Percentiles rank a stretch among this genome's conserved stretches.
Evolutionary conservation across 2,329 filamentous ascomycete genomes (phyloP).

Genomic region (Dryadomyces quercivorus): DNA sequence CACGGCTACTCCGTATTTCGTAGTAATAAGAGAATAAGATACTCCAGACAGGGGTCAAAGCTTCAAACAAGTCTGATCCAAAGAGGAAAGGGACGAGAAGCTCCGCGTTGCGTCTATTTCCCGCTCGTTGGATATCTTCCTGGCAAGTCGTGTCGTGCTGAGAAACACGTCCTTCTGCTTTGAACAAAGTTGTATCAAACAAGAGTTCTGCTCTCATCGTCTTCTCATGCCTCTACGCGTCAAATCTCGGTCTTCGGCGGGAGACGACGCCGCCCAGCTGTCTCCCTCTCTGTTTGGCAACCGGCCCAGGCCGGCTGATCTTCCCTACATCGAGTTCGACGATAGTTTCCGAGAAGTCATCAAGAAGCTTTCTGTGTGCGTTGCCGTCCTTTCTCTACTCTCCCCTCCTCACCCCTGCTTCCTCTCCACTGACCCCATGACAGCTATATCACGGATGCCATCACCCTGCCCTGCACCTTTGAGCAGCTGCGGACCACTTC

Average conservation of each 20-base stretch:
- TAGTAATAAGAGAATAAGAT: too few species aligned
- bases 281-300: slow-evolving; percentile 22
- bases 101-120: too few species aligned
- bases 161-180: too few species aligned
- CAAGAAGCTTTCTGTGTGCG: slow-evolving; percentile 52
- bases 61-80: too few species aligned
- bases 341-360: slow-evolving; percentile 54
- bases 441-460: slow-evolving; percentile 50
- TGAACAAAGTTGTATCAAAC: too few species aligned
- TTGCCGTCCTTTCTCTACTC: neutral
- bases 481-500: slow-evolving; percentile 60
- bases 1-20: too few species aligned
- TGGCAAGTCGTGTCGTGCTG: too few species aligned
- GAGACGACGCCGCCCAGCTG: slow-evolving; percentile 15
- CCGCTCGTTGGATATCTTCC: too few species aligned
- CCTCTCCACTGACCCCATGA: neutral
- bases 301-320: slow-evolving; percentile 17
- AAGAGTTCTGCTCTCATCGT: too few species aligned
- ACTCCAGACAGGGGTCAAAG: too few species aligned
- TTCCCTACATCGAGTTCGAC: slow-evolving; percentile 44
- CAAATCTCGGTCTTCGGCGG: slow-evolving; percentile 20
- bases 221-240: slow-evolving; percentile 21
- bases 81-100: too few species aligned
- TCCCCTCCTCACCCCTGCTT: neutral
- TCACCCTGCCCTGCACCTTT: slow-evolving; percentile 56